phyloP scores from a whole-genome alignment of 208 protist species.

The Acanthamoeba royreba region DNA sequence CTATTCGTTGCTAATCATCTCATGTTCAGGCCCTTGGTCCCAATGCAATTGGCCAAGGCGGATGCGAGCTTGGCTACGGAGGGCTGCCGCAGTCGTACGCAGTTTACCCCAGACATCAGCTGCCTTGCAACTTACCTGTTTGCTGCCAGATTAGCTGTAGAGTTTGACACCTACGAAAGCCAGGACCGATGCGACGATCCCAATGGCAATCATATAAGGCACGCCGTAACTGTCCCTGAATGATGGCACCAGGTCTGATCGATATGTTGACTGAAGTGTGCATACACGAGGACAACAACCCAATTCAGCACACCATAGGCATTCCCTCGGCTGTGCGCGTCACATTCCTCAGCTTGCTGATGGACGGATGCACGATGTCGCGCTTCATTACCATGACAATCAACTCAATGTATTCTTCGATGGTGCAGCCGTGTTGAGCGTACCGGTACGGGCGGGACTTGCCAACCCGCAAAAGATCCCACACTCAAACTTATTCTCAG shows the following conservation, averaged over 20 bases:
- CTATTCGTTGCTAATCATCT: background rate
- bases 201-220: constrained; percentile 62
- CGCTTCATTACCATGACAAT: background rate
- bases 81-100: constrained; percentile 50
- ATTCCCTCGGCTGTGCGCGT: background rate
- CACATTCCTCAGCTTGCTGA: background rate
- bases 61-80: constrained; percentile 56
- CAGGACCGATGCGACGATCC: constrained; percentile 45
- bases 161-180: constrained; percentile 62
- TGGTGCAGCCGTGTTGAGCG: background rate
- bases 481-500: too few species aligned
- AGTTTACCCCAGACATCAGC: background rate
- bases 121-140: background rate
- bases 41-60: constrained; percentile 16
- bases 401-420: background rate
- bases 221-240: too few species aligned
- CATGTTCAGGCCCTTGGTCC: constrained; percentile 24
- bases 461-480: too few species aligned
- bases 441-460: background rate
- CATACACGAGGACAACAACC: background rate
- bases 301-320: constrained; percentile 54
- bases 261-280: too few species aligned
- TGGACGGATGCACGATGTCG: background rate
- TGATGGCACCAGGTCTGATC: too few species aligned
- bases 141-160: constrained; percentile 40